phyloP scores from a whole-genome alignment of 2,329 filamentous ascomycete species.

The Cladosporium phlei region DNA sequence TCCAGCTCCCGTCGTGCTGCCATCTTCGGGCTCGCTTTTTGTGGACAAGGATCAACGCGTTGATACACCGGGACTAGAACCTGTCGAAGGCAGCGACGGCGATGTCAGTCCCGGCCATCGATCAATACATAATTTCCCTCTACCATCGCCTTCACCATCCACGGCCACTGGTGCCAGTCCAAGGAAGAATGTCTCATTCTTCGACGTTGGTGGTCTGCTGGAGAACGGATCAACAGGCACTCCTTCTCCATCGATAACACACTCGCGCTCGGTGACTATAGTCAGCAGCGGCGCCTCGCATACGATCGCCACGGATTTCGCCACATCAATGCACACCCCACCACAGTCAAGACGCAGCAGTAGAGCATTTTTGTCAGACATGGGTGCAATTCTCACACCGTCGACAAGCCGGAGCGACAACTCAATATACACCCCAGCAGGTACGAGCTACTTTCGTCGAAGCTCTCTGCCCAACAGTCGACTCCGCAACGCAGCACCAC shows the following conservation, averaged over 20 bases:
- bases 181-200: slow-evolving; percentile 61
- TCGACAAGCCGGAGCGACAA: slow-evolving; percentile 1
- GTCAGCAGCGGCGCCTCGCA: slow-evolving; percentile 46
- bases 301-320: slow-evolving; percentile 40
- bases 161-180: slow-evolving; percentile 12
- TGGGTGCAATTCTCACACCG: slow-evolving; percentile 27
- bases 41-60: neutral
- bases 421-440: neutral
- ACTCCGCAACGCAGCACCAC: slow-evolving; percentile 16
- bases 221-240: slow-evolving; percentile 44
- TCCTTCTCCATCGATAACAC: slow-evolving; percentile 17
- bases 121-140: slow-evolving; percentile 6
- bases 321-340: slow-evolving; percentile 17
- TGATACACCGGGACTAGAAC: slow-evolving; percentile 1
- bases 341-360: slow-evolving; percentile 26
- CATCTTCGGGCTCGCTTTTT: slow-evolving; percentile 26
- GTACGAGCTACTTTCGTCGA: neutral
- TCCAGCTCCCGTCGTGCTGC: slow-evolving; percentile 37
- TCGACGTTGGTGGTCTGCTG: slow-evolving; percentile 76
- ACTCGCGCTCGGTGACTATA: slow-evolving; percentile 53
- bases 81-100: slow-evolving; percentile 1
- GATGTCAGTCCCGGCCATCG: slow-evolving; percentile 1
- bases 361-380: slow-evolving; percentile 28
- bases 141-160: slow-evolving; percentile 18
- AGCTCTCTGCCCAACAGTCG: slow-evolving; percentile 2